phyloP scores from a whole-genome alignment of 2,329 filamentous ascomycete genomes.

The Emergomyces orientalis region DNA sequence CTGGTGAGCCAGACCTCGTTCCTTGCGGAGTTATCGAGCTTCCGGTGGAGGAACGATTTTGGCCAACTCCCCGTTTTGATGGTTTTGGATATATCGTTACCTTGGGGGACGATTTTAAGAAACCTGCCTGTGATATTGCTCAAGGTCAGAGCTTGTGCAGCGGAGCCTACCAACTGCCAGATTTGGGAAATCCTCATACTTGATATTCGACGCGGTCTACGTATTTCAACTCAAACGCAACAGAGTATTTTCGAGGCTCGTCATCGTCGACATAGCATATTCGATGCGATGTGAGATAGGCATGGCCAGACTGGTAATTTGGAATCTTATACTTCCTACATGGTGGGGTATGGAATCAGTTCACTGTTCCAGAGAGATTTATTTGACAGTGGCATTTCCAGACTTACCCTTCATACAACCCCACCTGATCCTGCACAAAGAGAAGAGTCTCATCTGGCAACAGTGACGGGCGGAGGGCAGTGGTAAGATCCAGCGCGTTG shows the following conservation, averaged over 20 bases:
- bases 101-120: conserved; percentile 90
- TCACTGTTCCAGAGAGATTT: neutral
- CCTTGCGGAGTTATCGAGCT: neutral
- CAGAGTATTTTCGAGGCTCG: conserved; percentile 74
- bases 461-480: conserved; percentile 84
- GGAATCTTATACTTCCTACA: conserved; percentile 86
- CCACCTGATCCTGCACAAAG: conserved; percentile 95
- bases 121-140: conserved; percentile 57
- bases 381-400: conserved; percentile 8
- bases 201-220: conserved; percentile 88
- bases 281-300: conserved; percentile 91
- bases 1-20: conserved; percentile 23
- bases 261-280: conserved; percentile 88
- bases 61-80: conserved; percentile 31
- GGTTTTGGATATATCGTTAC: conserved; percentile 75
- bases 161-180: neutral
- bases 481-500: conserved; percentile 90
- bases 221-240: conserved; percentile 79
- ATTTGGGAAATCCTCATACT: conserved; percentile 39
- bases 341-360: conserved; percentile 11
- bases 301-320: conserved; percentile 88
- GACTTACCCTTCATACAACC: conserved; percentile 88
- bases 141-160: conserved; percentile 16
- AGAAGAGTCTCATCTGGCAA: conserved; percentile 88
- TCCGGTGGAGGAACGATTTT: neutral